Evolutionary conservation across 2,329 filamentous ascomycete species (phyloP).

Genomic region (Beauveria medogensis): DNA sequence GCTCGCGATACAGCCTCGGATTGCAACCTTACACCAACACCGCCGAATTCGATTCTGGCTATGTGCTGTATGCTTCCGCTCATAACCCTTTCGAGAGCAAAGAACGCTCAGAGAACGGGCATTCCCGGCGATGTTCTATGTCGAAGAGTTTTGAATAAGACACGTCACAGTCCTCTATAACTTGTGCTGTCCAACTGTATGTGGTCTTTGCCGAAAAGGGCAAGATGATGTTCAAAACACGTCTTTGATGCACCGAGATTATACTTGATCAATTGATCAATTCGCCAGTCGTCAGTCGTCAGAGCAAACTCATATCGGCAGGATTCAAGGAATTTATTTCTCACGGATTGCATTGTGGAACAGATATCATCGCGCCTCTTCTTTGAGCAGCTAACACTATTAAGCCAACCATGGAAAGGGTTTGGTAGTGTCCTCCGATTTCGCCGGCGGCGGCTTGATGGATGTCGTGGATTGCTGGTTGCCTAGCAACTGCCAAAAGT

Average conservation of each 20-base stretch:
- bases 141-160: slow-evolving; percentile 21
- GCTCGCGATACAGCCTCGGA: slow-evolving; percentile 46
- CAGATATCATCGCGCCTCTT: slow-evolving; percentile 22
- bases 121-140: slow-evolving; percentile 22
- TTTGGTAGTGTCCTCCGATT: slow-evolving; percentile 14
- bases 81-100: slow-evolving; percentile 21
- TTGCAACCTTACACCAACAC: background rate
- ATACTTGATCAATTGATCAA: slow-evolving; percentile 23
- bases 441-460: slow-evolving; percentile 12
- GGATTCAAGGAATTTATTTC: slow-evolving; percentile 20
- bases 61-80: slow-evolving; percentile 44
- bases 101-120: slow-evolving; percentile 14
- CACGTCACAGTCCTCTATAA: slow-evolving; percentile 20
- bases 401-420: slow-evolving; percentile 16
- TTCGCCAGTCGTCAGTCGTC: slow-evolving; percentile 22
- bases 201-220: slow-evolving; percentile 22
- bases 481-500: slow-evolving; percentile 72
- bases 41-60: slow-evolving; percentile 69
- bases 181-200: slow-evolving; percentile 21
- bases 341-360: slow-evolving; percentile 21
- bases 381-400: slow-evolving; percentile 18
- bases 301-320: slow-evolving; percentile 21
- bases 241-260: slow-evolving; percentile 21
- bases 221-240: slow-evolving; percentile 23
- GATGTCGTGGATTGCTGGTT: slow-evolving; percentile 85